Percentiles rank a stretch among this genome's conserved stretches.
Evolutionary conservation across 345 rosid species (phyloP).

Genomic region (Mercurialis annua): DNA sequence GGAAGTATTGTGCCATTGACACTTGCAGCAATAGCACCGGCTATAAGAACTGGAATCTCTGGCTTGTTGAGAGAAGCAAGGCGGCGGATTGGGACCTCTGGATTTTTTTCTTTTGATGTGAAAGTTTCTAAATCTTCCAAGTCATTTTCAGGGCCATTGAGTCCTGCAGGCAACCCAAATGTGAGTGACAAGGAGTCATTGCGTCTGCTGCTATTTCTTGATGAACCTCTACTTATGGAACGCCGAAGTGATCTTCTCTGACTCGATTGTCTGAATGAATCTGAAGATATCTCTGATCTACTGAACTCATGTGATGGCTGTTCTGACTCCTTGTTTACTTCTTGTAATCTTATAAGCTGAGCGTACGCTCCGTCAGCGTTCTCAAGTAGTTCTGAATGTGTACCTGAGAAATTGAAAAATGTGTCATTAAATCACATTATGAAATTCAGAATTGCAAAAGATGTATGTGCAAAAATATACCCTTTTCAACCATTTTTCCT

Average conservation of each 20-base stretch:
- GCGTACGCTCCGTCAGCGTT: constrained; percentile 73
- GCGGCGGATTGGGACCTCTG: not conserved
- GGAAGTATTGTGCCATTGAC: not conserved
- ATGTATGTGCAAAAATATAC: too few relatives aligned
- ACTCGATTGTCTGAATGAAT: constrained; percentile 23
- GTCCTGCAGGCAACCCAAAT: not conserved
- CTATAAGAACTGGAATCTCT: not conserved
- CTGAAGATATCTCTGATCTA: constrained; percentile 13
- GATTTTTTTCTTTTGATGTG: not conserved
- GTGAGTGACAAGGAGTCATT: not conserved
- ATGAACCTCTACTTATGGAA: not conserved
- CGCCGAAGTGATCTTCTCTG: constrained; percentile 13
- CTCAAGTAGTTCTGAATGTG: constrained; percentile 52
- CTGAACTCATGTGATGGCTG: constrained; percentile 11
- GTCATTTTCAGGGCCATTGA: not conserved
- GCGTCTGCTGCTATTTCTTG: not conserved
- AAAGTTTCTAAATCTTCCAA: not conserved
- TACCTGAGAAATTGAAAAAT: constrained; percentile 31
- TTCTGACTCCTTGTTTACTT: constrained; percentile 35
- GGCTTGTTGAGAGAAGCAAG: not conserved
- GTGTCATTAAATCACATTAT: not conserved
- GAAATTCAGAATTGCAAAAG: not conserved
- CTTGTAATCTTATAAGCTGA: constrained; percentile 72
- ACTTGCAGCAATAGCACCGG: not conserved
- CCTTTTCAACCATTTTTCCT: constrained; percentile 42